A percentile compares a stretch with the other conserved stretches of the same genome.
Evolutionary conservation across 83 land plant species (phyloP).

Genomic region (Thuja plicata): DNA sequence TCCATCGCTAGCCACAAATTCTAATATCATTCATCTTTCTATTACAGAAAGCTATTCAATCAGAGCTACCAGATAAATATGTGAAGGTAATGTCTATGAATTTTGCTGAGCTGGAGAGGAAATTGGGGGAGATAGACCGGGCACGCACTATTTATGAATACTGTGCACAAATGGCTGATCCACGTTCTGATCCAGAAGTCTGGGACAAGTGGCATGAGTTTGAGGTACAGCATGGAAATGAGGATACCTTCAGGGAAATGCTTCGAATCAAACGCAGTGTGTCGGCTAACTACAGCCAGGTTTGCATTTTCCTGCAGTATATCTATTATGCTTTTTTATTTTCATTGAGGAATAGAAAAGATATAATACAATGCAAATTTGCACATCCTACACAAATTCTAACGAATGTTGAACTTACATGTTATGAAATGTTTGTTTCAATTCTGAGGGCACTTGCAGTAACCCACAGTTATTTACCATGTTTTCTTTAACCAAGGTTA

Average conservation of each 20-base stretch:
- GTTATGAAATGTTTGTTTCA: background rate
- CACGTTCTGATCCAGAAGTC: slow-evolving; percentile 75
- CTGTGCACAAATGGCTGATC: slow-evolving; percentile 89
- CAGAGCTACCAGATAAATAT: slow-evolving; percentile 93
- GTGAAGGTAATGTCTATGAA: slow-evolving; percentile 88
- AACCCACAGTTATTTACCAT: background rate
- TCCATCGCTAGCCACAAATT: background rate
- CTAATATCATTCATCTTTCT: background rate
- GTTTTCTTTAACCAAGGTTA: background rate
- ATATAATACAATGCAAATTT: background rate
- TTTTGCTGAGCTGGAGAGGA: slow-evolving; percentile 92
- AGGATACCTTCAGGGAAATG: slow-evolving; percentile 96
- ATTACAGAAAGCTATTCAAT: slow-evolving; percentile 79
- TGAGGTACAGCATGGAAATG: slow-evolving; percentile 96
- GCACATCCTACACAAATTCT: background rate
- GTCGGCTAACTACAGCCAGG: slow-evolving; percentile 91
- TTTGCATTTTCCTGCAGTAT: slow-evolving; percentile 14
- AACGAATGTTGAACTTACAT: background rate
- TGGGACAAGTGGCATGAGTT: slow-evolving; percentile 96
- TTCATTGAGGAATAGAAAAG: background rate
- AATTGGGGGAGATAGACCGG: slow-evolving; percentile 93
- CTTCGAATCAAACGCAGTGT: slow-evolving; percentile 89
- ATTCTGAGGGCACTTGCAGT: background rate
- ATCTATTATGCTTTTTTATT: background rate
- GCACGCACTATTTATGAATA: slow-evolving; percentile 78